These are phyloP conservation scores for Globisporangium ultimum DNA, from an alignment of 352 stramenopile species.

Conservation along the genomic window DNA sequence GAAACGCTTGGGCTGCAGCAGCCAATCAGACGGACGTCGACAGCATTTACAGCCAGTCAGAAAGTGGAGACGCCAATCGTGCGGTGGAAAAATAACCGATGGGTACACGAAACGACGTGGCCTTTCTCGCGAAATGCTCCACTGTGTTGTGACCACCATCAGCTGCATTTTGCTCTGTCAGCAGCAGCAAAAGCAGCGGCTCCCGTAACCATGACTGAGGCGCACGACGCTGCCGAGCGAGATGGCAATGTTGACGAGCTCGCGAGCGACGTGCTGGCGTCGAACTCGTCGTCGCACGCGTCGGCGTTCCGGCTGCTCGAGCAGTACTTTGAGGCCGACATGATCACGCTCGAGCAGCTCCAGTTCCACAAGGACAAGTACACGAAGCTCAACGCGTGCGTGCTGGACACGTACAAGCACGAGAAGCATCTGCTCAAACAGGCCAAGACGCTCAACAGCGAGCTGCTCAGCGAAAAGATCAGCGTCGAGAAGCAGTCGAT, in stretches of 20 bases:
- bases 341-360: constrained; percentile 74
- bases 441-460: constrained; percentile 80
- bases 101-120: neutral
- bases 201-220: neutral
- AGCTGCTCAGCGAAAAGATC: constrained; percentile 86
- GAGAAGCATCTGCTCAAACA: constrained; percentile 79
- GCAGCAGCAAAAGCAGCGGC: neutral
- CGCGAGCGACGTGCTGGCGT: constrained; percentile 21
- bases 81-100: neutral
- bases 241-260: constrained; percentile 12
- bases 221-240: neutral
- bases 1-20: neutral
- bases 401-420: constrained; percentile 78
- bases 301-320: constrained; percentile 76
- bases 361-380: constrained; percentile 85
- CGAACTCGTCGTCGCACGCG: constrained; percentile 51
- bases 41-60: neutral
- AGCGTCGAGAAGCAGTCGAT: constrained; percentile 84
- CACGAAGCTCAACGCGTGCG: constrained; percentile 56
- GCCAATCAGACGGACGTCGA: neutral
- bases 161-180: neutral
- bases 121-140: neutral
- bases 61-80: neutral
- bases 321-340: constrained; percentile 83
- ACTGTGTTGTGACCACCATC: neutral